Evolutionary conservation across 164 flowering plant genomes (phyloP).

Genomic region (Tetracentron sinense): DNA sequence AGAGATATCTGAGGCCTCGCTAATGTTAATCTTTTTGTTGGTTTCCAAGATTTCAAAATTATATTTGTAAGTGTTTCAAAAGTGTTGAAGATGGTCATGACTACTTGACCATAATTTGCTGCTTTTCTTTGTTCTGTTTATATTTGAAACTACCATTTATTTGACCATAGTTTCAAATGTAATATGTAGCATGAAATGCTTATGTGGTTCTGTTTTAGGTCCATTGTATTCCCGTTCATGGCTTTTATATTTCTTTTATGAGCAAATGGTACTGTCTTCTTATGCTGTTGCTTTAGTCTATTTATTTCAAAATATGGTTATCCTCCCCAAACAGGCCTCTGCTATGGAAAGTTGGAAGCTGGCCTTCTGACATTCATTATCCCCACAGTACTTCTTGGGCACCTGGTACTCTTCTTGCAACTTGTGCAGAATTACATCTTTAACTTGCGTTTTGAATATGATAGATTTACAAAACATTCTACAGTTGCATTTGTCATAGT

Average conservation of each 20-base stretch:
- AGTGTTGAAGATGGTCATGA: no score
- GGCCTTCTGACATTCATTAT: constrained; percentile 76
- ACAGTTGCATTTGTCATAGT: no score
- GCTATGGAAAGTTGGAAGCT: constrained; percentile 97
- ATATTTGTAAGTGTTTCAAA: no score
- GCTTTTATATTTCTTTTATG: background rate
- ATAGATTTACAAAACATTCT: background rate
- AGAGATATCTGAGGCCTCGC: no score
- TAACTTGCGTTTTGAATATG: no score
- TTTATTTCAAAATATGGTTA: background rate
- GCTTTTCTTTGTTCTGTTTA: no score
- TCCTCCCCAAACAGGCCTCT: constrained; percentile 55
- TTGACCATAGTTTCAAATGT: background rate
- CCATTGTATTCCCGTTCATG: no score
- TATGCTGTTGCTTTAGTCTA: background rate
- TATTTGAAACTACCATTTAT: background rate
- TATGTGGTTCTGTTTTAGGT: no score
- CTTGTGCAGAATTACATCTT: background rate
- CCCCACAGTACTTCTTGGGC: constrained; percentile 82
- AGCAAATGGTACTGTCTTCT: background rate
- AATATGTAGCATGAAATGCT: background rate
- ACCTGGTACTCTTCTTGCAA: constrained; percentile 54
- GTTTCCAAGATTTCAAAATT: no score
- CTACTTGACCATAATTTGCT: no score
- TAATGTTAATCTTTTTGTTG: no score